Base-by-base conservation (phyloP, 2,329 filamentous ascomycete species). In the Orbilia quercus region DNA sequence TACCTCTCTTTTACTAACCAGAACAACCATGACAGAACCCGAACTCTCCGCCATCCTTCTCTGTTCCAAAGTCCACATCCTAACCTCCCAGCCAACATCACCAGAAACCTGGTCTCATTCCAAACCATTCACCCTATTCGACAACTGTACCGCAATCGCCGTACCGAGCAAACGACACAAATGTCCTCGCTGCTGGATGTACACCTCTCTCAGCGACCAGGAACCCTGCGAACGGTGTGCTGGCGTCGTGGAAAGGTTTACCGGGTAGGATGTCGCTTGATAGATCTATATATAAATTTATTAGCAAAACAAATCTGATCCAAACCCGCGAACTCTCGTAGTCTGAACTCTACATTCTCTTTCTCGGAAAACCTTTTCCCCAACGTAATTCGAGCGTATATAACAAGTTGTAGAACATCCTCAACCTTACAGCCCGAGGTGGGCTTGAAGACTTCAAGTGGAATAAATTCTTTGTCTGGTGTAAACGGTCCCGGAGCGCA, bases 181-280 rank as follows among this genome's bases (percentile, higher is more conserved):
- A 80, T 99, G 95, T 80, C 84, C 87, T 0, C 85, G 95, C 55
- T 99, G 95, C 82, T 99, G 95, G 95, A 87, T 90, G 74, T 96
- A 91, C 80, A 84, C 90, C 22, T 88, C 90, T n/a, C 83, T 85
- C n/a, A 81, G 81, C 51, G 84, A 89, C 76, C 87, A 90, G 16
- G 80, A 82, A 40, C 82, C 96, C 16, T 98, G 94, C 80, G 81
- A 80, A 53, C 84, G 92, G 78, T 98, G 94, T 80, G 87, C 89
- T 28, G 85, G 87, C 11, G 86, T 89, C 36, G 85, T 94, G 14
- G 77, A 77, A 23, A 48, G 69, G 18, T 66, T 66, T 50, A 40
- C 42, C n/a, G n/a, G n/a, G n/a, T n/a, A n/a, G n/a, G n/a, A n/a
- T n/a, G 12, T 25, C 20, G 18, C 34, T 31, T 11, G 14, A 42